Percentiles rank a stretch among this genome's conserved stretches.
These are phyloP conservation scores for Coniophora puteana DNA, from an alignment of 1,284 basidiomycete genomes.

Conservation along the genomic window DNA sequence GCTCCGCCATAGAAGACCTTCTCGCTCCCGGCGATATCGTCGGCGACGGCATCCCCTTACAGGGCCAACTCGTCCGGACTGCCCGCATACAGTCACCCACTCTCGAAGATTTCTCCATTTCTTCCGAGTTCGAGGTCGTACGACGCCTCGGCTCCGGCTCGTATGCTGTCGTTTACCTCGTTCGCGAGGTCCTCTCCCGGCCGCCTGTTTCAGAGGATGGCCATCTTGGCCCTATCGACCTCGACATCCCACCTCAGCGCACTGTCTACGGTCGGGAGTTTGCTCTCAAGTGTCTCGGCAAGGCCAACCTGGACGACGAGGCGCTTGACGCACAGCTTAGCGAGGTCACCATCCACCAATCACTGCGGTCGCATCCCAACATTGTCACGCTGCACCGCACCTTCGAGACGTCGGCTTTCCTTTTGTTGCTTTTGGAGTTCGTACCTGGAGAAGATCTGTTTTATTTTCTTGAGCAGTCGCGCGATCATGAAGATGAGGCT, in stretches of 20 bases:
- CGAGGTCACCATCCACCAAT: conserved; percentile 95
- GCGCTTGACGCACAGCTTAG: conserved; percentile 84
- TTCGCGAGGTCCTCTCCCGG: conserved; percentile 77
- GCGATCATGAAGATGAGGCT: conserved; percentile 64
- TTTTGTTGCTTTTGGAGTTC: conserved; percentile 84
- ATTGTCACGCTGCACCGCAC: conserved; percentile 95
- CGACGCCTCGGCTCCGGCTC: conserved; percentile 83
- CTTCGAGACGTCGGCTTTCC: conserved; percentile 75
- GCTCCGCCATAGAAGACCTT: conserved; percentile 58
- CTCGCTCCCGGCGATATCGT: conserved; percentile 68
- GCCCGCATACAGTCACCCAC: conserved; percentile 32
- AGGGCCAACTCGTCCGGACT: conserved; percentile 58
- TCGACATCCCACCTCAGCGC: conserved; percentile 44
- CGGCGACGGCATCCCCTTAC: conserved; percentile 58
- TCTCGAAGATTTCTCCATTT: conserved; percentile 43
- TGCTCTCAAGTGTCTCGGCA: conserved; percentile 95
- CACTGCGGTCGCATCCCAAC: conserved; percentile 86
- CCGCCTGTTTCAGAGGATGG: conserved; percentile 51
- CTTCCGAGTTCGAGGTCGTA: conserved; percentile 78
- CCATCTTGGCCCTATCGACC: conserved; percentile 57
- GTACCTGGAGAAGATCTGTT: conserved; percentile 96
- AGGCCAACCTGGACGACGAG: conserved; percentile 86
- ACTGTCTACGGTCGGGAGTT: conserved; percentile 81
- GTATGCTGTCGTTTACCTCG: conserved; percentile 93
- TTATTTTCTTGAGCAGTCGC: conserved; percentile 94